Percentiles rank a stretch among this genome's conserved stretches.
These are phyloP conservation scores for Cercospora sesami DNA, from an alignment of 2,329 filamentous ascomycete species.

Conservation along the genomic window DNA sequence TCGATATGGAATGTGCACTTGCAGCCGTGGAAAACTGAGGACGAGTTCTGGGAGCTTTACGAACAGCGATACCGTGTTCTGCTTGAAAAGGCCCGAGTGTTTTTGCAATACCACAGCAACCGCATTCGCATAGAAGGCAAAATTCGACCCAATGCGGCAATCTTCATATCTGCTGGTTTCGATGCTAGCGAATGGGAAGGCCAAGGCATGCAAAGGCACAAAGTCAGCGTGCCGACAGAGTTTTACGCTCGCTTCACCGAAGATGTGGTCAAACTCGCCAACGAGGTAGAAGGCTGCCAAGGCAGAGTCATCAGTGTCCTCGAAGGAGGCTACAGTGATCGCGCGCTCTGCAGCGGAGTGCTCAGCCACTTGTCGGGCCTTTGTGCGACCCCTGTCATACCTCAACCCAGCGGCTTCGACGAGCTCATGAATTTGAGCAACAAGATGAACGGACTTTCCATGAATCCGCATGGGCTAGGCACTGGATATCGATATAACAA, in stretches of 20 bases:
- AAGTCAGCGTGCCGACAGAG: slow-evolving; percentile 91
- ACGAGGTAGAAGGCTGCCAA: slow-evolving; percentile 75
- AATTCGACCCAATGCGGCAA: slow-evolving; percentile 72
- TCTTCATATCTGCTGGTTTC: slow-evolving; percentile 94
- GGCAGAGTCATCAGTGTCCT: slow-evolving; percentile 89
- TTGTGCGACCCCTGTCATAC: slow-evolving; percentile 41
- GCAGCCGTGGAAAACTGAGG: slow-evolving; percentile 76
- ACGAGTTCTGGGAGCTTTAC: slow-evolving; percentile 89
- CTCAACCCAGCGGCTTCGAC: slow-evolving; percentile 13
- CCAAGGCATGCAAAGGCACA: slow-evolving; percentile 89
- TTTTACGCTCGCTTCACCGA: slow-evolving; percentile 91
- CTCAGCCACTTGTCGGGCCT: slow-evolving; percentile 88
- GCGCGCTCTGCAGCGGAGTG: slow-evolving; percentile 82
- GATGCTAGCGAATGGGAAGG: slow-evolving; percentile 96
- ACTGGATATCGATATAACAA: slow-evolving; percentile 39
- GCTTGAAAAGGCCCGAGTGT: slow-evolving; percentile 76
- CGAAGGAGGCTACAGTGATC: slow-evolving; percentile 93
- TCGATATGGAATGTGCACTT: slow-evolving; percentile 96
- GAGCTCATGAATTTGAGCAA: slow-evolving; percentile 27
- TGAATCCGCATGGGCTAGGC: slow-evolving; percentile 15
- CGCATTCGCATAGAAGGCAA: slow-evolving; percentile 59
- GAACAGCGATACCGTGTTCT: slow-evolving; percentile 73
- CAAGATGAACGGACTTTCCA: slow-evolving; percentile 32
- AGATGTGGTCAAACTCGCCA: slow-evolving; percentile 78
- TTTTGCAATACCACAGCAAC: slow-evolving; percentile 71